Conservation (phyloP, 495 filamentous ascomycete species). For the Thozetella sp. region DNA sequence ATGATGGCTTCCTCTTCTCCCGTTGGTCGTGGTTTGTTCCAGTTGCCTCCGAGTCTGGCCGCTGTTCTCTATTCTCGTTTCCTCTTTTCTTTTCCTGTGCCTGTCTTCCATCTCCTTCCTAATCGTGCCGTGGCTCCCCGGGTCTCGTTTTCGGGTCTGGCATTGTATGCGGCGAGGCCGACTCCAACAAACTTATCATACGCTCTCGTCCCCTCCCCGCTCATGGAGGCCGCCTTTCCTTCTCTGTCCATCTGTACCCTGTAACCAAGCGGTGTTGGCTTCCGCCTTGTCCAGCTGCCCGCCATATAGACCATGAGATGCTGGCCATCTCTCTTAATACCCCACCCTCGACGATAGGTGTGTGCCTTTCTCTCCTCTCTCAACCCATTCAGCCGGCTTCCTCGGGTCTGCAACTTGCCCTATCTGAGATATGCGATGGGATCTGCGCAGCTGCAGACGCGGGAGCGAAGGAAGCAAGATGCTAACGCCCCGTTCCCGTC, state of each 20-base stretch:
- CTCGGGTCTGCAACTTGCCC: slow-evolving; percentile 13
- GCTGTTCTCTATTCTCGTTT: slow-evolving; percentile 19
- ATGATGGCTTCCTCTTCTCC: slow-evolving; percentile 9
- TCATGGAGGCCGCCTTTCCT: slow-evolving; percentile 10
- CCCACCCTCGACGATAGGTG: slow-evolving; percentile 31
- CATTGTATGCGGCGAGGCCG: not conserved
- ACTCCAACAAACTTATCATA: not conserved
- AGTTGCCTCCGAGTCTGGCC: slow-evolving; percentile 16
- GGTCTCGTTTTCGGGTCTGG: not conserved
- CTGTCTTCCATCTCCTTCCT: slow-evolving; percentile 4
- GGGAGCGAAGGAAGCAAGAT: too few species aligned
- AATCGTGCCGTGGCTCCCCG: slow-evolving; percentile 6
- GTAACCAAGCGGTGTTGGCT: too few species aligned
- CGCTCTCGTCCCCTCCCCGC: not conserved
- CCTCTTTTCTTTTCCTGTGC: slow-evolving; percentile 16
- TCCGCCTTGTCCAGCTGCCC: not conserved
- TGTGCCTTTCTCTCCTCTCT: slow-evolving; percentile 15
- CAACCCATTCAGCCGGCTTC: slow-evolving; percentile 6
- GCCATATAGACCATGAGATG: slow-evolving; percentile 30
- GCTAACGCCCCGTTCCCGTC: slow-evolving; percentile 7
- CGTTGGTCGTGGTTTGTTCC: slow-evolving; percentile 13
- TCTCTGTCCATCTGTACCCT: slow-evolving; percentile 20
- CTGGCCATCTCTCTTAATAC: slow-evolving; percentile 36
- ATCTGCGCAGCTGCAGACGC: slow-evolving; percentile 8
- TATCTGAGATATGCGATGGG: slow-evolving; percentile 15